A percentile compares a stretch with the other conserved stretches of the same genome.
Conservation (phyloP, 306 rosid species). For the Crotalaria pallida region DNA sequence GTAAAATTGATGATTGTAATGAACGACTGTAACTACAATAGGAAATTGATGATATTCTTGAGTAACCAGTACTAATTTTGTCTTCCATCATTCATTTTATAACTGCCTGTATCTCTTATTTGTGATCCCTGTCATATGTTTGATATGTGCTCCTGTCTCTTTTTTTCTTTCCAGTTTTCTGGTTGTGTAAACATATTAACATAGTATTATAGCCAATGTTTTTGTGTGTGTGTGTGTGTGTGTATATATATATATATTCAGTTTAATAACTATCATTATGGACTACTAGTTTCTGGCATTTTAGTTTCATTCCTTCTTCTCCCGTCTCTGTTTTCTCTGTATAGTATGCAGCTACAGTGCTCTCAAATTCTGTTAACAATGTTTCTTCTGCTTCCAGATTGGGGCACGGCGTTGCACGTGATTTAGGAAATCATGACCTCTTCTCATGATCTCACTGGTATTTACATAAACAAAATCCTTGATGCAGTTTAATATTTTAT, state of each 20-base stretch:
- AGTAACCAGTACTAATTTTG: not conserved
- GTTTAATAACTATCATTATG: not conserved
- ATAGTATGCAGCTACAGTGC: not conserved
- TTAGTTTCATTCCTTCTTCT: not conserved
- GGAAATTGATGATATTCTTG: not conserved
- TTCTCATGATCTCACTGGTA: conserved; percentile 32
- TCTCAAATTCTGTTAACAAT: not conserved
- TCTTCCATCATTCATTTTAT: not conserved
- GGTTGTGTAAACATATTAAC: not conserved
- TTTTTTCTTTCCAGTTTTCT: not conserved
- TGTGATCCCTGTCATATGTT: not conserved
- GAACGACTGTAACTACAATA: not conserved
- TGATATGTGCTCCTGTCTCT: not conserved
- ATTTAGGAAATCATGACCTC: conserved; percentile 29
- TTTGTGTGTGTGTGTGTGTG: too few relatives aligned
- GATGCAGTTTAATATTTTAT: not conserved
- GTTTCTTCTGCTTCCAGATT: conserved; percentile 27
- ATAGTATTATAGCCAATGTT: not conserved
- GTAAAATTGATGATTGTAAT: not conserved
- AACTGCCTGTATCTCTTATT: not conserved
- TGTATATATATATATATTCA: too few relatives aligned
- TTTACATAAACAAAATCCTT: not conserved
- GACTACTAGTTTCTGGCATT: not conserved
- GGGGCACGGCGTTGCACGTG: conserved; percentile 1
- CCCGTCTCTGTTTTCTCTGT: not conserved